Base-by-base conservation (phyloP, 768 basidiomycete genomes). In the Mycena filopes region DNA sequence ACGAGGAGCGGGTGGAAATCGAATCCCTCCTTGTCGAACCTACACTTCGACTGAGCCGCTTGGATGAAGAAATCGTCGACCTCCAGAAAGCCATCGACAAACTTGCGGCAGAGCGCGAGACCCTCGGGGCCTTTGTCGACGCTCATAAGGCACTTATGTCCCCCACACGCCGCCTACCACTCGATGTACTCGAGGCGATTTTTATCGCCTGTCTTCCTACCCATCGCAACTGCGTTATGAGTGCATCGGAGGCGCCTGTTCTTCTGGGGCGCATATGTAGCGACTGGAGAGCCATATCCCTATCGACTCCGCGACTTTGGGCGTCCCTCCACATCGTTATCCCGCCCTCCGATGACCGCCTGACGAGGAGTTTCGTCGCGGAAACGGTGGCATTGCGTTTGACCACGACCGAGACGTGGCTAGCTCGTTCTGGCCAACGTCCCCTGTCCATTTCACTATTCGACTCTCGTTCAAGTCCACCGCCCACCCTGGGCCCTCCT, bases 261-360 rank as follows among this genome's bases (percentile, higher is more conserved):
- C 63, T 65, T 33, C 58, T 68, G 4, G 58, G 62, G 1, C 63
- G 58, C 38, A 48, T 68, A 15, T 65, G 67, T 33, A 48, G 63
- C 58, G 31, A 40, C 3, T 68, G 67, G 67, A 38, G 63, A 9
- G 12, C 47, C 15, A 49, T 68, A 9, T 59, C 63, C 2, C 63
- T 55, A 10, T 42, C 58, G 11, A 68, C 58, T 1, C 67, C 67
- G 0, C 62, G 54, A 3, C 59, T 68, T 15, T 68, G 67, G 31
- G 25, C 51, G 4, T 18, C 20, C 9, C 46, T 66, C 11, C 65
- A 62, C 41, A 4, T 3, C 25, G 7, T 15, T 20, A 15, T 29
- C n/a, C 8, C 6, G 20, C 9, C 31, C 18, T 25, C 50, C 8
- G 29, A n/a, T n/a, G n/a, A n/a, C n/a, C n/a, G n/a, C n/a, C n/a